Base-by-base conservation (phyloP, 2,329 filamentous ascomycete species). In the Cercospora zeina region DNA sequence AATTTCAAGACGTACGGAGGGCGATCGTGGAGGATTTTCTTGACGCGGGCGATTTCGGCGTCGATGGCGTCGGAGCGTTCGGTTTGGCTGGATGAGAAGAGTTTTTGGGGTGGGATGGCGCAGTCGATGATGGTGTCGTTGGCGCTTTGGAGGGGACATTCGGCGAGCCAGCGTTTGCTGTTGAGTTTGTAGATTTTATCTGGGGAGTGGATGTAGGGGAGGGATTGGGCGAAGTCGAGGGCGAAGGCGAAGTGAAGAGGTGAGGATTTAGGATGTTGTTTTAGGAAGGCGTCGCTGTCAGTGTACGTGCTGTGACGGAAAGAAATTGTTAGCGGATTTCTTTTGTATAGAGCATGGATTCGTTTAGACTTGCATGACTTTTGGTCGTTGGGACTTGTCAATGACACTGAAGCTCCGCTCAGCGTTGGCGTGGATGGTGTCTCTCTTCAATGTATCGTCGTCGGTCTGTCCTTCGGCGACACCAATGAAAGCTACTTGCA, bases 141-240 rank as follows among this genome's bases (percentile, higher is more conserved):
- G 33, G 53, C 53, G 33, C 53, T 55, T 11, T 24, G 21, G 19
- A 55, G 31, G 16, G 33, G 21, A 27, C 53, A 55, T 24, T 55
- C 33, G 27, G 53, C 33, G 3, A 55, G 53, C 53, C 53, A 55
- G 34, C 33, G 53, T 37, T 55, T 55, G 33, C 53, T 55, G 53
- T 55, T 55, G 53, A 55, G 53, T 39, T 39, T 55, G 53, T 55
- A 55, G 33, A 55, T 39, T 36, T 37, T 36, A 13, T 55, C 53
- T 36, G 53, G 33, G 11, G 34, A 39, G 37, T 55, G 33, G 33
- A 55, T 11, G 37, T 21, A 55, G 8, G 53, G 53, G 8, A 55
- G 16, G 13, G 13, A 27, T 55, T 55, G 33, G 37, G 53, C 53
- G 37, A 55, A 55, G 53, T 55, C 53, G 13, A 55, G 13, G 9